Percentiles rank a stretch among this genome's conserved stretches.
Conservation (phyloP, 768 basidiomycete species). For the Naganishia vaughanmartiniae region DNA sequence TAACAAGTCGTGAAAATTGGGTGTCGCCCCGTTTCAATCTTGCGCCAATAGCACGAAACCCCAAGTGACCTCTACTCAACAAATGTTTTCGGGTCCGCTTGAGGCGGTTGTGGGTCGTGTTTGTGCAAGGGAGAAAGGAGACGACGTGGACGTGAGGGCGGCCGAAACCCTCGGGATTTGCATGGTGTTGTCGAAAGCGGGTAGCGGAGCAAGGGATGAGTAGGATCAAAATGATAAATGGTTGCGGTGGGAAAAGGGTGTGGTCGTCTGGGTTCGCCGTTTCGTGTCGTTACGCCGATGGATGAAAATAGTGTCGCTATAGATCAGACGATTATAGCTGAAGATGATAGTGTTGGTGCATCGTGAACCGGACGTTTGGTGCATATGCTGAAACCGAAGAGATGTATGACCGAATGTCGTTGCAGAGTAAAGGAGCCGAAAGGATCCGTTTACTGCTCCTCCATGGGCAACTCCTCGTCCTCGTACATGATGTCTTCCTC, state of each 20-base stretch:
- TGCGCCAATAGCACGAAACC: constrained; percentile 5
- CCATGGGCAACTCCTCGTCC: constrained; percentile 45
- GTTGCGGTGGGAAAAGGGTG: neutral
- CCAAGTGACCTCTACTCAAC: constrained; percentile 17
- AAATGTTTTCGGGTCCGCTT: constrained; percentile 11
- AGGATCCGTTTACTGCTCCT: constrained; percentile 35
- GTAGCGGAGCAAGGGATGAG: constrained; percentile 13
- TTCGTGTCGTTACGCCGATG: constrained; percentile 19
- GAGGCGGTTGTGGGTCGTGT: neutral
- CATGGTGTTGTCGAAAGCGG: constrained; percentile 24
- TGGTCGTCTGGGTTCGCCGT: constrained; percentile 18
- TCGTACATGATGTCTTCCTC: constrained; percentile 46
- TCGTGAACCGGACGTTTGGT: neutral
- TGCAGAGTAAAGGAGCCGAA: neutral
- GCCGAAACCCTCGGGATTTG: constrained; percentile 28
- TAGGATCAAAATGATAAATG: neutral
- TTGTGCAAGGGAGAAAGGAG: constrained; percentile 11
- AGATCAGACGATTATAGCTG: neutral
- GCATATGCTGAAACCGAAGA: neutral
- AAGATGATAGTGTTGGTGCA: constrained; percentile 1
- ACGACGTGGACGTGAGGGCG: constrained; percentile 24
- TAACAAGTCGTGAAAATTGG: constrained; percentile 3
- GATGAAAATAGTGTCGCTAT: neutral
- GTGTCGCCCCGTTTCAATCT: constrained; percentile 10
- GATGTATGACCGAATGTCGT: neutral